These are phyloP conservation scores for Ustilago tritici DNA, from an alignment of 1,284 basidiomycete species.

Conservation along the genomic window DNA sequence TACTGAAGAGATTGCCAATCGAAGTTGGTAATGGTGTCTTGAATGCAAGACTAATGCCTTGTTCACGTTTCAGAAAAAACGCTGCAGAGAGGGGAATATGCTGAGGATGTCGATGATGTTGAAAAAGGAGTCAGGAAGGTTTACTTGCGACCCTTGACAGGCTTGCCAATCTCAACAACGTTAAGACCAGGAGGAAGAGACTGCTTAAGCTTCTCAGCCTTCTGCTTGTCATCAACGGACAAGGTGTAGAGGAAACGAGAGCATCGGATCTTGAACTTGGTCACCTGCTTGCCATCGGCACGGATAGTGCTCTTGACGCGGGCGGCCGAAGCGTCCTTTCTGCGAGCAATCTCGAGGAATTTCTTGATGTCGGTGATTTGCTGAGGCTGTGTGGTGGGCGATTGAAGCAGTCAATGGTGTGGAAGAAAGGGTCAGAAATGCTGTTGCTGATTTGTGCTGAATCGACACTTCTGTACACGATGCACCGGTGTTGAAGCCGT, in stretches of 20 bases:
- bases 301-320: constrained; percentile 92
- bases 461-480: background rate
- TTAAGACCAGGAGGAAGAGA: constrained; percentile 85
- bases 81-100: background rate
- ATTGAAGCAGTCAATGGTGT: background rate
- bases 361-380: constrained; percentile 99
- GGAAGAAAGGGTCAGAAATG: constrained; percentile 17
- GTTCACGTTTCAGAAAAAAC: constrained; percentile 7
- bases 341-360: constrained; percentile 95
- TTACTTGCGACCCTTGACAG: constrained; percentile 57
- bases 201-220: constrained; percentile 98
- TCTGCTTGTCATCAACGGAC: constrained; percentile 92
- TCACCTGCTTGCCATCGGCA: constrained; percentile 80
- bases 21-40: background rate
- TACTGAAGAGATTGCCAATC: background rate
- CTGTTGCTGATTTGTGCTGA: background rate
- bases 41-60: constrained; percentile 13
- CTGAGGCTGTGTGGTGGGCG: constrained; percentile 78
- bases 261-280: constrained; percentile 99
- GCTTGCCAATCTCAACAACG: constrained; percentile 59
- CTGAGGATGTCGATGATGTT: constrained; percentile 2
- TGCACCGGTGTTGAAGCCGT: background rate
- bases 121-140: constrained; percentile 8
- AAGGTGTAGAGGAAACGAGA: constrained; percentile 98
- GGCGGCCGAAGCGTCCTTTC: constrained; percentile 82